phyloP scores from a whole-genome alignment of 1,284 basidiomycete genomes.

The Volvariella volvacea region DNA sequence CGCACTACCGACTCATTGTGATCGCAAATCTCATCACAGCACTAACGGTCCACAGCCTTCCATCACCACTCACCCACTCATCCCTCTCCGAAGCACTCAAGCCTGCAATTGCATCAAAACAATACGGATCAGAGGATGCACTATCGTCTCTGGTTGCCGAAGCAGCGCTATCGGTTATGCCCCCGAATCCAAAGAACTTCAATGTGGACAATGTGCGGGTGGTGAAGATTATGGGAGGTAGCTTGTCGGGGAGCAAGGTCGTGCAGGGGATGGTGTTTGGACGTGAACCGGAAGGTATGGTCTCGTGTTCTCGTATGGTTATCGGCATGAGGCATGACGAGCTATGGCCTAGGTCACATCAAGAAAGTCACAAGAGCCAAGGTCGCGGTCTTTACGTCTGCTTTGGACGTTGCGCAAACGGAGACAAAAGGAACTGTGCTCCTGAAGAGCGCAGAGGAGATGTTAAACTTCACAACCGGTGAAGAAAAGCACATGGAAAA shows the following conservation, averaged over 20 bases:
- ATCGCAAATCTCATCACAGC: slow-evolving; percentile 33
- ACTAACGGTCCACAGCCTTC: slow-evolving; percentile 59
- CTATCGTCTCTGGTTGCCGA: slow-evolving; percentile 87
- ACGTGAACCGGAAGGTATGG: slow-evolving; percentile 83
- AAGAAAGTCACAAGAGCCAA: slow-evolving; percentile 83
- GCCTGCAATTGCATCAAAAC: slow-evolving; percentile 94
- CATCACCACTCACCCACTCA: slow-evolving; percentile 73
- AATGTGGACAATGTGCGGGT: slow-evolving; percentile 98
- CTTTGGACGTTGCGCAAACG: slow-evolving; percentile 91
- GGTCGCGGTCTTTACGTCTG: slow-evolving; percentile 92
- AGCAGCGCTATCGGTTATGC: slow-evolving; percentile 89
- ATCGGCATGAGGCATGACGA: neutral
- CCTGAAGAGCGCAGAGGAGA: slow-evolving; percentile 92
- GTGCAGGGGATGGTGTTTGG: slow-evolving; percentile 99
- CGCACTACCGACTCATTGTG: slow-evolving; percentile 14
- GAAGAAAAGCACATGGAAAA: slow-evolving; percentile 96
- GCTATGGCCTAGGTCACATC: slow-evolving; percentile 48
- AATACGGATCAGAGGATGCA: slow-evolving; percentile 89
- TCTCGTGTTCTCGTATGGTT: slow-evolving; percentile 11
- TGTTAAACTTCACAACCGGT: slow-evolving; percentile 92
- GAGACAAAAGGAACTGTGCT: slow-evolving; percentile 99
- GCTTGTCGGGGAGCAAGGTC: slow-evolving; percentile 76
- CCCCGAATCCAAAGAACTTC: slow-evolving; percentile 83
- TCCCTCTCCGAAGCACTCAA: slow-evolving; percentile 79
- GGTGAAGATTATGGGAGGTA: slow-evolving; percentile 98